Evolutionary conservation across 495 filamentous ascomycete genomes (phyloP), one percentile per base, ranked within the genome.

Genomic region (Entonaema liquescens): DNA sequence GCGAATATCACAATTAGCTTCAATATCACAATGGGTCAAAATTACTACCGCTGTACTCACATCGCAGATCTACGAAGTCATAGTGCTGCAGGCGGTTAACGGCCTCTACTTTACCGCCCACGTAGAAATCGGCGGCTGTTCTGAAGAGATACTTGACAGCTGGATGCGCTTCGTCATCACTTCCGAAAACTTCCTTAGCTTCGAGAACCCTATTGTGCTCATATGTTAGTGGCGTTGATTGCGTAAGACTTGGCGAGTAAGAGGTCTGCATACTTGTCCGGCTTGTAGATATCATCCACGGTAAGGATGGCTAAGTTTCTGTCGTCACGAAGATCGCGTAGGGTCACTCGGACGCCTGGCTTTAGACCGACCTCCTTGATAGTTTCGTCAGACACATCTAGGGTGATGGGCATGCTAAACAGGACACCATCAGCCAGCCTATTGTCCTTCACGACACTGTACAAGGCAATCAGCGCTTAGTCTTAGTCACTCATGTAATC

Each of bases 291-390:
- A 82, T 99, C 95, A 42, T 97, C 94, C 62, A 99, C 88, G 35
- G 94, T 97, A 76, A 98, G 86, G 74, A 99, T 99, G 65, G 94
- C 95, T 70, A 99, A 84, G 79, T 97, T 95, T 31, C 93, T 88
- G 79, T 99, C 95, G 74, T 99, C 96, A 80, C 95, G 91, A 84
- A 97, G 94, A 79, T 99, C 95, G 59, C 95, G 92, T 42, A 99
- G 90, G 38, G 93, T 92, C 71, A 97, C 83, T 59, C 94, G 89
- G 54, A 89, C 82, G 40, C 95, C 94, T 25, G 92, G 74, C 85
- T 93, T 90, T 64, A 98, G 82, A 35, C 88, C 88, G 33, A 88
- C 70, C 70, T 90, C 86, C 36, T 92, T 82, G 79, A 98, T 92
- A 42, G 85, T 86, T 77, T 90, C 80, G 74, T 93, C 83, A 53